Conservation (phyloP, 2,329 filamentous ascomycete species). For the Fusarium globosum region DNA sequence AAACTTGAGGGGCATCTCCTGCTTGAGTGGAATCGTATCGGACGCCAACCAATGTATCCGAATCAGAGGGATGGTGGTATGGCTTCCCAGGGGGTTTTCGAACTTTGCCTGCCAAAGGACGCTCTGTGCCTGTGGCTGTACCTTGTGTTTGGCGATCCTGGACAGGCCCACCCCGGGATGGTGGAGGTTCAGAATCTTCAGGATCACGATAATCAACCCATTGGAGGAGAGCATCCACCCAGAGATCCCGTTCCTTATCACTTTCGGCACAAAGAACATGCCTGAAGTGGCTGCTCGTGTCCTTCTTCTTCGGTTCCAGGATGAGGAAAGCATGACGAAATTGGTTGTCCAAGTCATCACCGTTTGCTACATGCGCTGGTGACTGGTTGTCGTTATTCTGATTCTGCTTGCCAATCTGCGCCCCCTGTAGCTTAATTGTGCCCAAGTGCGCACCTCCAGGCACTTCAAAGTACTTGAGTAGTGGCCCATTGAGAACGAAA, state of each 20-base stretch:
- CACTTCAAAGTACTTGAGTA: constrained; percentile 88
- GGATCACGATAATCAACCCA: constrained; percentile 83
- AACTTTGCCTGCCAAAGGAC: constrained; percentile 33
- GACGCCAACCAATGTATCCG: constrained; percentile 65
- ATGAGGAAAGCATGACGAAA: constrained; percentile 97
- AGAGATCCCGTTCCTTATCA: constrained; percentile 89
- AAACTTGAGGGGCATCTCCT: constrained; percentile 61
- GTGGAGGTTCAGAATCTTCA: constrained; percentile 57
- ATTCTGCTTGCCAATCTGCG: constrained; percentile 94
- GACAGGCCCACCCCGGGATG: constrained; percentile 43
- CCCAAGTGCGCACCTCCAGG: constrained; percentile 91
- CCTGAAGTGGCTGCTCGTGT: constrained; percentile 86
- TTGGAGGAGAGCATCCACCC: constrained; percentile 89
- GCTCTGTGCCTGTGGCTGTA: constrained; percentile 33
- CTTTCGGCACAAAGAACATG: constrained; percentile 97
- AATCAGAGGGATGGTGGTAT: constrained; percentile 52
- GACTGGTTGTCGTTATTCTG: constrained; percentile 62
- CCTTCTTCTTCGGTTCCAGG: constrained; percentile 95
- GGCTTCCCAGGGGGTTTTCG: constrained; percentile 50
- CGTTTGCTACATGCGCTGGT: constrained; percentile 62
- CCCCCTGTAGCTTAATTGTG: constrained; percentile 89
- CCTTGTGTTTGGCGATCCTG: constrained; percentile 56
- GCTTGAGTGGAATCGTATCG: constrained; percentile 68
- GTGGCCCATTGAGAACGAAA: constrained; percentile 70
- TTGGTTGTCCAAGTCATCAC: constrained; percentile 88